These are phyloP conservation scores for Mycena crocata DNA, from an alignment of 768 basidiomycete species.

Conservation along the genomic window DNA sequence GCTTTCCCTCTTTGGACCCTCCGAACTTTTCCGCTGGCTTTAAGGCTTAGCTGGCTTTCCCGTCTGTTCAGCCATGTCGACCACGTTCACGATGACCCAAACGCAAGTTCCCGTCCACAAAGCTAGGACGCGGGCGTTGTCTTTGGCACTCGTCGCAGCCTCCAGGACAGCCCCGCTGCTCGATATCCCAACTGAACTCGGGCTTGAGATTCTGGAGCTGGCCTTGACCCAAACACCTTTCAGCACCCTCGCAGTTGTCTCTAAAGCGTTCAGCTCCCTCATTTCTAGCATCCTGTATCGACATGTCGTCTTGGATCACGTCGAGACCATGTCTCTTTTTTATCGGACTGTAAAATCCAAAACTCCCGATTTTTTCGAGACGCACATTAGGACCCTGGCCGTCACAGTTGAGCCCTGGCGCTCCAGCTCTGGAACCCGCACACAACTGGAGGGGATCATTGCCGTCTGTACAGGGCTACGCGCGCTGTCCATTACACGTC, in stretches of 20 bases:
- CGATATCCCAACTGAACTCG: constrained; percentile 52
- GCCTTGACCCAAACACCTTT: constrained; percentile 45
- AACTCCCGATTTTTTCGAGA: constrained; percentile 40
- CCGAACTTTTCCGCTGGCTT: neutral
- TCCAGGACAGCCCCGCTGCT: constrained; percentile 40
- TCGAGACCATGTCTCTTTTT: constrained; percentile 46
- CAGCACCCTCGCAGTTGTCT: constrained; percentile 44
- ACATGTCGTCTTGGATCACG: constrained; percentile 49
- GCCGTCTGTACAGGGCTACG: constrained; percentile 48
- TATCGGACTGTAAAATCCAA: constrained; percentile 48
- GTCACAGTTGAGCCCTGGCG: constrained; percentile 44
- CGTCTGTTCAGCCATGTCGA: constrained; percentile 16
- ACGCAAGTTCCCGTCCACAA: constrained; percentile 14
- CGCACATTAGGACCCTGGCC: constrained; percentile 51
- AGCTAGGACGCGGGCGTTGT: constrained; percentile 31
- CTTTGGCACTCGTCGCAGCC: constrained; percentile 28
- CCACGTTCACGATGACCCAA: neutral
- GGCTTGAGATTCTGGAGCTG: constrained; percentile 50
- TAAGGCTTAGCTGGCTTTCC: too few relatives aligned
- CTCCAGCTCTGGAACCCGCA: constrained; percentile 22
- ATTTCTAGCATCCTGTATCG: constrained; percentile 52
- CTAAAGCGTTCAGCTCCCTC: constrained; percentile 44
- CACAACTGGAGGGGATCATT: constrained; percentile 44
- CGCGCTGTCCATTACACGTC: constrained; percentile 39
- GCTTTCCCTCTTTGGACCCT: neutral